Evolutionary conservation across 2,329 filamentous ascomycete genomes (phyloP).

Genomic region (Albophoma yamanashiensis): DNA sequence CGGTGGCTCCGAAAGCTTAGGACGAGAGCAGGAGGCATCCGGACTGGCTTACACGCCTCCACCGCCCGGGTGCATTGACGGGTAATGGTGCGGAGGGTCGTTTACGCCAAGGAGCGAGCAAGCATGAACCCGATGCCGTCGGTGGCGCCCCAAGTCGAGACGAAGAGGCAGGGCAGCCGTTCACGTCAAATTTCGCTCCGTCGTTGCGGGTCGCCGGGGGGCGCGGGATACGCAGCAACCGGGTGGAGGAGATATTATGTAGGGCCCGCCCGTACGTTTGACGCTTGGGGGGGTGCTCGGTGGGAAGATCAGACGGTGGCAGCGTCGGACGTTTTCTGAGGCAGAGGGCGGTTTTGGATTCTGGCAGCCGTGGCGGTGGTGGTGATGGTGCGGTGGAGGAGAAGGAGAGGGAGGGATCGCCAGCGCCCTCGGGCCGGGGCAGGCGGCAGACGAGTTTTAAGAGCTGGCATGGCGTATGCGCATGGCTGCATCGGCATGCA

Average conservation of each 20-base stretch:
- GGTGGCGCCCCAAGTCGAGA: not conserved
- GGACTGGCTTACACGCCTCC: constrained; percentile 33
- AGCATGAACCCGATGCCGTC: not conserved
- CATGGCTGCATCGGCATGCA: not conserved
- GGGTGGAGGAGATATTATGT: not conserved
- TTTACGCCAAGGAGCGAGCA: not conserved
- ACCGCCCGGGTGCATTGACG: not conserved
- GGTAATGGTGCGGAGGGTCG: not conserved
- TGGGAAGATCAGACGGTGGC: not conserved
- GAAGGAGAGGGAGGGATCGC: not conserved
- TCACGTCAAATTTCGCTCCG: not conserved
- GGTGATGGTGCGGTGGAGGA: not conserved
- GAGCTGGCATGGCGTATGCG: not conserved
- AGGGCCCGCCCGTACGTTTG: not conserved
- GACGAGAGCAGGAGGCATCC: constrained; percentile 41
- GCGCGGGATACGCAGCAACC: not conserved
- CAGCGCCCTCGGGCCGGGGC: not conserved
- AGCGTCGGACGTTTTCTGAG: not conserved
- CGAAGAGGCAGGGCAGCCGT: not conserved
- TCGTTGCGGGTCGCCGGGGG: not conserved
- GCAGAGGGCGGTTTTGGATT: not conserved
- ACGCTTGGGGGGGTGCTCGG: not conserved
- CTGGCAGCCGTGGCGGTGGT: not conserved
- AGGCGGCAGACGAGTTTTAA: constrained; percentile 1
- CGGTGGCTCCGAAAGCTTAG: constrained; percentile 31